Base-by-base conservation (phyloP, 75 land plant genomes). In the Pinus tabuliformis region DNA sequence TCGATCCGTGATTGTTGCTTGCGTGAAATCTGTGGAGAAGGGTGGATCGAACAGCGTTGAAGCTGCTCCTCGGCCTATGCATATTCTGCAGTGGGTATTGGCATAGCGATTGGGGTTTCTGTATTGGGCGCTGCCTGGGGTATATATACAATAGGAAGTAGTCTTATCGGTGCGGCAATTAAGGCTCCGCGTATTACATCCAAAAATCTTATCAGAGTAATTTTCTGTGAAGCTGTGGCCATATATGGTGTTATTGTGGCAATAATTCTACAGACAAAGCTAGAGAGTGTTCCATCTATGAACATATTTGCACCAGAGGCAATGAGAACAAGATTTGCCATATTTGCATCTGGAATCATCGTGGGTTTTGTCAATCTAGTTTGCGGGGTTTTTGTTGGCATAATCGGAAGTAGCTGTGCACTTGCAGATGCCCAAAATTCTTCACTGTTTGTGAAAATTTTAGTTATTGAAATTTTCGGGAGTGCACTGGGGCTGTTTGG, bases 161-260 rank as follows among this genome's bases (percentile, higher is more conserved):
- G n/a, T n/a, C n/a, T n/a, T n/a, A n/a, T n/a, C n/a, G n/a, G n/a
- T n/a, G n/a, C n/a, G n/a, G n/a, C n/a, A n/a, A n/a, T n/a, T n/a
- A n/a, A n/a, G n/a, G n/a, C n/a, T n/a, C n/a, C n/a, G n/a, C n/a
- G n/a, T n/a, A n/a, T n/a, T n/a, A n/a, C n/a, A n/a, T n/a, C n/a
- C n/a, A n/a, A n/a, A n/a, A n/a, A n/a, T n/a, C n/a, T n/a, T n/a
- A n/a, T n/a, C 89, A 90, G 90, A 76, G 86, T 91, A 9, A 86
- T 92, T 52, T 92, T 91, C 56, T 92, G 95, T 76, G 91, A 88
- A 80, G 90, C 86, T 61, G 90, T 86, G 81, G 89, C 89, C 15
- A 91, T 97, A 30, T 97, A 97, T 84, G 99, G 99, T n/a, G 99
- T 97, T 66, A 97, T 97, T 70, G 99, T 97, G 56, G 99, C 99